Percentiles rank a stretch among this genome's conserved stretches.
Evolutionary conservation across 176 grass and related monocot genomes (phyloP).

Genomic region (Carex littledalei): DNA sequence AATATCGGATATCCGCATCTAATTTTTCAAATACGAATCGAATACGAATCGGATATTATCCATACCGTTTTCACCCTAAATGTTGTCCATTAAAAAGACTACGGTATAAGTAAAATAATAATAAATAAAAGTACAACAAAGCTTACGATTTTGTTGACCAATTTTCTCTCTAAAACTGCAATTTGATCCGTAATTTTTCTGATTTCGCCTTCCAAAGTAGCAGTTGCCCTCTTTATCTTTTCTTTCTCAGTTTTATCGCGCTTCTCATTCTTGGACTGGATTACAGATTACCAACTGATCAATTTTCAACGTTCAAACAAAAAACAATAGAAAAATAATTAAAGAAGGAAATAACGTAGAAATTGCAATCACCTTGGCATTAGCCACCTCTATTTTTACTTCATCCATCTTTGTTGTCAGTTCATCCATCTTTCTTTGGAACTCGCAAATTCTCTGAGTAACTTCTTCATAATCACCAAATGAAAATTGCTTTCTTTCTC

Average conservation of each 20-base stretch:
- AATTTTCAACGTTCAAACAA: not conserved
- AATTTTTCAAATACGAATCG: too few species aligned
- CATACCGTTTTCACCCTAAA: too few species aligned
- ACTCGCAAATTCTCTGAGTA: not conserved
- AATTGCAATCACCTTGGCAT: not conserved
- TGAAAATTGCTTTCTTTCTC: not conserved
- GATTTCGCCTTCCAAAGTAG: not conserved
- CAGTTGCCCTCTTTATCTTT: not conserved
- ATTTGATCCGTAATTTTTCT: not conserved
- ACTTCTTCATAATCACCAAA: not conserved
- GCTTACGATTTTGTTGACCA: not conserved
- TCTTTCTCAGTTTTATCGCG: not conserved
- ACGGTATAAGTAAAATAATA: not conserved
- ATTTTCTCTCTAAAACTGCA: not conserved
- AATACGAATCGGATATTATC: too few species aligned
- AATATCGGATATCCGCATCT: too few species aligned
- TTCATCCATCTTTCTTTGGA: not conserved
- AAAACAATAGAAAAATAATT: not conserved
- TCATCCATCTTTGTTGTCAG: not conserved
- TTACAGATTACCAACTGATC: not conserved
- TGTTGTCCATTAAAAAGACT: not conserved
- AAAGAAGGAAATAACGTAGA: not conserved
- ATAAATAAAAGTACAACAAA: not conserved
- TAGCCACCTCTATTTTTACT: not conserved
- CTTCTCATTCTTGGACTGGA: not conserved